Evolutionary conservation across 2,329 filamentous ascomycete species (phyloP), one percentile per base, ranked within the genome.

Genomic region (Teratosphaeria viscida): DNA sequence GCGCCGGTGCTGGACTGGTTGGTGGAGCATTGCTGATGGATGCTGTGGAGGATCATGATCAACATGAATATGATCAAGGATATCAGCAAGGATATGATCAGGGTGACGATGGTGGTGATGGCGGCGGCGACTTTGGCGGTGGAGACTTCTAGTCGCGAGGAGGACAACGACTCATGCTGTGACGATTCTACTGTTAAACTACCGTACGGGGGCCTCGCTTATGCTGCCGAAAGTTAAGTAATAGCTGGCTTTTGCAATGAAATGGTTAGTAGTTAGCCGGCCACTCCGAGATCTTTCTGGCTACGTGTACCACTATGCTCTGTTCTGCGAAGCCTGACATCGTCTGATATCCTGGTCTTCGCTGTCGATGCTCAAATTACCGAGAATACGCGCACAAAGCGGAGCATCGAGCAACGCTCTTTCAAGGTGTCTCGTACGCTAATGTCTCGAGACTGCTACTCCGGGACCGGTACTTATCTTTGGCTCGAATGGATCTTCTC

Each of bases 1-100:
- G 91, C 76, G 73, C 89, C 3, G 91, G 90, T 65, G 91, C 87
- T 63, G 91, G 91, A 73, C 70, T 96, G 70, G 68, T 96, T 1
- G 92, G 90, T 66, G 91, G 91, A 59, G 82, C 84, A 62, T 63
- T 95, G 67, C 74, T 95, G 1, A 79, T 92, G 56, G 76, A 88
- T 59, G 82, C 66, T 4, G 60, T 86, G 62, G 71, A 81, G 54
- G 74, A 88, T 64, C 75, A 86, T 61, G 78, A 83, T 5, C 81
- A 82, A 11, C 54, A 68, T 4, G 64, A 61, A 34, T 86, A 84
- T 65, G 66, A 81, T 23, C 71, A 82, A 19, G 81, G 79, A 26
- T 78, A 79, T 60, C 66, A 73, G 26, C 32, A 59, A 16, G 47
- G 58, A 14, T 49, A 34, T 19, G 43, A 59, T 52, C 35, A 61